These are phyloP conservation scores for Fusarium paranaense DNA, from an alignment of 2,329 filamentous ascomycete species.

Conservation along the genomic window DNA sequence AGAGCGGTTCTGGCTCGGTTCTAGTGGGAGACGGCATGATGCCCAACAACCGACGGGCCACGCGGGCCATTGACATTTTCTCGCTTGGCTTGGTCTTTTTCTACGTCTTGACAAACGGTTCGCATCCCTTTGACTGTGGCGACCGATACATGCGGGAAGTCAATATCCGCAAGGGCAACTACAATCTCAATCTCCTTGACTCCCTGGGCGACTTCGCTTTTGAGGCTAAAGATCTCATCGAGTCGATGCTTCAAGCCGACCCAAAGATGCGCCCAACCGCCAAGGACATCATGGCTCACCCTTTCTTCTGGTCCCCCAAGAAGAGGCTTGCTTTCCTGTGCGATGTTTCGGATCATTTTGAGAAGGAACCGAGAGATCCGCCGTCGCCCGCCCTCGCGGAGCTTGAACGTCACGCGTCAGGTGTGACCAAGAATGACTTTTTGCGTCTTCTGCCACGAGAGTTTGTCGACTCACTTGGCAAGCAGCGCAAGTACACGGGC, in stretches of 20 bases:
- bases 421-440: slow-evolving; percentile 78
- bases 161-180: slow-evolving; percentile 93
- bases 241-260: slow-evolving; percentile 75
- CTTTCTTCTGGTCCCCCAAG: slow-evolving; percentile 95
- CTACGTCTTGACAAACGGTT: slow-evolving; percentile 94
- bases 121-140: slow-evolving; percentile 93
- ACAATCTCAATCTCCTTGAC: slow-evolving; percentile 77
- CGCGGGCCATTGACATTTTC: slow-evolving; percentile 97
- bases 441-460: slow-evolving; percentile 78
- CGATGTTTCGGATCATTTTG: slow-evolving; percentile 95
- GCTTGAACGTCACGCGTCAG: slow-evolving; percentile 65
- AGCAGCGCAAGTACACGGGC: slow-evolving; percentile 95
- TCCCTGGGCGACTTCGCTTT: slow-evolving; percentile 84
- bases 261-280: slow-evolving; percentile 75
- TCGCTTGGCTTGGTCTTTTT: slow-evolving; percentile 98
- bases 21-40: slow-evolving; percentile 68
- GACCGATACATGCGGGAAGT: slow-evolving; percentile 96
- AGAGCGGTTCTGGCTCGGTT: slow-evolving; percentile 71
- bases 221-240: slow-evolving; percentile 89
- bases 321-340: slow-evolving; percentile 94
- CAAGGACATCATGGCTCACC: slow-evolving; percentile 85
- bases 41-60: slow-evolving; percentile 79
- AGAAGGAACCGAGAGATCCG: slow-evolving; percentile 88
- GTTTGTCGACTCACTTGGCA: slow-evolving; percentile 90
- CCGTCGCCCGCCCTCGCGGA: slow-evolving; percentile 75